Base-by-base conservation (phyloP, 1,284 basidiomycete species). In the Lentinula novae-zelandiae region DNA sequence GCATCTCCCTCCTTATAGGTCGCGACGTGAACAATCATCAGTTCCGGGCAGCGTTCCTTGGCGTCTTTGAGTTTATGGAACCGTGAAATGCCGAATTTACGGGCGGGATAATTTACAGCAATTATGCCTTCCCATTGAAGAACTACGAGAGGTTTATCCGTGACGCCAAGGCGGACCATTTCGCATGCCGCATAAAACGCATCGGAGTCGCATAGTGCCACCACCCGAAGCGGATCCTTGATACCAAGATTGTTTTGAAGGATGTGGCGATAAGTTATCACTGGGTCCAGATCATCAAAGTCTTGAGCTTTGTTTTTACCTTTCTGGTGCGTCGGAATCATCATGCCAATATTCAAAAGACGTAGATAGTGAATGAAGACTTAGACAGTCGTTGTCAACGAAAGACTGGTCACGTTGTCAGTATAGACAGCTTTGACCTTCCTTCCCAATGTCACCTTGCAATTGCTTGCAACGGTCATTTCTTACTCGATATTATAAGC, bases 91-190 rank as follows among this genome's bases (percentile, higher is more conserved):
- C 80, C 96, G 68, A 83, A 96, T 69, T 87, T 88, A 61, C 96
- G 82, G 0, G 97, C 96, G 2, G 95, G 90, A 71, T 99, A 99
- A 74, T 96, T 97, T 64, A 99, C 92, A 0, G 97, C 97, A 63
- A 99, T 99, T 59, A 92, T 71, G 20, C 82, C 76, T 52, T 93
- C 85, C 97, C 97, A 99, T 71, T 99, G 96, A 52, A 92, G 84
- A 5, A 97, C 96, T 8, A 96, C 93, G 12, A 98, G 80, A 0
- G 96, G 95, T 1, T 84, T 81, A 38, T 84, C 82, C 42, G 83
- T 79, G 62, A 95, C 76, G 0, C 84, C 86, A 0, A 97, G 83
- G 33, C 95, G 82, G 52, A 91, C 83, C 73, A 91, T 90, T 75
- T 98, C 94, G 74, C 95, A 98, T 31, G 92, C 86, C 50, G 93